phyloP scores from a whole-genome alignment of 2,329 filamentous ascomycete species.

The Sporothrix mexicana region DNA sequence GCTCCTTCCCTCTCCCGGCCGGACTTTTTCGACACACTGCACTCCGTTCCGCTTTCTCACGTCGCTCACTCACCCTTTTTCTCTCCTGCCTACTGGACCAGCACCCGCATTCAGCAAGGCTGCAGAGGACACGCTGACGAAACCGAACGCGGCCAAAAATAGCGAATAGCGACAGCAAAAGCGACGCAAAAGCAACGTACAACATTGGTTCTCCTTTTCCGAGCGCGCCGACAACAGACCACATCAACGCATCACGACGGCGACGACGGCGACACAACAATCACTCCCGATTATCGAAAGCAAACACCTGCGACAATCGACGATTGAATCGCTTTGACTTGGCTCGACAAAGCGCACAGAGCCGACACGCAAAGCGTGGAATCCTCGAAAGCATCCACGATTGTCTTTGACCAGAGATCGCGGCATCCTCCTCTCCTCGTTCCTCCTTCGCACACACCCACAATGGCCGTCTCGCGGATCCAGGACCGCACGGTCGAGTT shows the following conservation, averaged over 20 bases:
- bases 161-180: neutral
- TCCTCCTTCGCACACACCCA: neutral
- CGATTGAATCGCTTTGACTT: neutral
- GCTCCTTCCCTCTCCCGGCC: neutral
- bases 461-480: slow-evolving; percentile 75
- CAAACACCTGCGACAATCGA: too few species aligned
- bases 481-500: slow-evolving; percentile 98
- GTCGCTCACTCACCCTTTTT: neutral
- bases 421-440: neutral
- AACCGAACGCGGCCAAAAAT: slow-evolving; percentile 3
- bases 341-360: neutral
- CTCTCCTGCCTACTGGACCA: neutral
- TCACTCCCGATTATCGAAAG: too few species aligned
- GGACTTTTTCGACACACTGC: neutral
- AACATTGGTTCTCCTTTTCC: slow-evolving; percentile 13
- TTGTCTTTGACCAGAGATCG: neutral
- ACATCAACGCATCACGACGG: neutral
- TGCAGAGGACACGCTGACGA: slow-evolving; percentile 28
- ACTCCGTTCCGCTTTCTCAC: neutral
- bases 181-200: neutral
- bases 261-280: neutral
- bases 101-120: neutral
- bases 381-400: neutral
- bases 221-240: neutral
- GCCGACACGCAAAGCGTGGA: slow-evolving; percentile 13